Evolutionary conservation across 768 basidiomycete genomes (phyloP).

Genomic region (Russula dissimulans): DNA sequence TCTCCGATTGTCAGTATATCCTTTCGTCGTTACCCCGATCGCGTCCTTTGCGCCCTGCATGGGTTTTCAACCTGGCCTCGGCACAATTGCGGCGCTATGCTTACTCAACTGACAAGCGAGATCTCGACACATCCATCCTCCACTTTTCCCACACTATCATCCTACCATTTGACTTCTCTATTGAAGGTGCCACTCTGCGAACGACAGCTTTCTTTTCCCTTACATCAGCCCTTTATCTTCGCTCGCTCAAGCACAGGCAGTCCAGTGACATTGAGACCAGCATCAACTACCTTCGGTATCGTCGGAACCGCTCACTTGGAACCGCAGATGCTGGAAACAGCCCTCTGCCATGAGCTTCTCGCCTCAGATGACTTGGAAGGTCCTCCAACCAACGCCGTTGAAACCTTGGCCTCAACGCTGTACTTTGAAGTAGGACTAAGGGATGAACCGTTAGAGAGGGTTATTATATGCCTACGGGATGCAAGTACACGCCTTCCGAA

Average conservation of each 20-base stretch:
- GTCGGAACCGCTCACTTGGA: neutral
- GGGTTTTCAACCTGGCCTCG: neutral
- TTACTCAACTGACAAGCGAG: neutral
- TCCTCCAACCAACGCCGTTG: neutral
- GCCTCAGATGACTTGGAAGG: neutral
- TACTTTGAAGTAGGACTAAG: neutral
- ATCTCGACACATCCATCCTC: neutral
- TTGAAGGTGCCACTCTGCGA: no score
- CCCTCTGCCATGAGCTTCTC: neutral
- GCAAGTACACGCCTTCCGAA: neutral
- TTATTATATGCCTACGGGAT: neutral
- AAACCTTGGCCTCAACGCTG: neutral
- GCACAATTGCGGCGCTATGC: neutral
- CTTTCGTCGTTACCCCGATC: neutral
- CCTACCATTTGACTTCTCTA: neutral
- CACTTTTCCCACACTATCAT: neutral
- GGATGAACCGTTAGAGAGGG: neutral
- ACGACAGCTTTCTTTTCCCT: neutral
- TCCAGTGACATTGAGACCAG: neutral
- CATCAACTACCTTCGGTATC: neutral
- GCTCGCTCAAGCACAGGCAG: neutral
- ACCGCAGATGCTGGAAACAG: neutral
- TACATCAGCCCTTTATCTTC: neutral
- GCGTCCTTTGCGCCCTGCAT: neutral
- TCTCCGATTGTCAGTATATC: neutral